Conservation (phyloP, 1,139 yeast species). For the Komagataea norvegica region DNA sequence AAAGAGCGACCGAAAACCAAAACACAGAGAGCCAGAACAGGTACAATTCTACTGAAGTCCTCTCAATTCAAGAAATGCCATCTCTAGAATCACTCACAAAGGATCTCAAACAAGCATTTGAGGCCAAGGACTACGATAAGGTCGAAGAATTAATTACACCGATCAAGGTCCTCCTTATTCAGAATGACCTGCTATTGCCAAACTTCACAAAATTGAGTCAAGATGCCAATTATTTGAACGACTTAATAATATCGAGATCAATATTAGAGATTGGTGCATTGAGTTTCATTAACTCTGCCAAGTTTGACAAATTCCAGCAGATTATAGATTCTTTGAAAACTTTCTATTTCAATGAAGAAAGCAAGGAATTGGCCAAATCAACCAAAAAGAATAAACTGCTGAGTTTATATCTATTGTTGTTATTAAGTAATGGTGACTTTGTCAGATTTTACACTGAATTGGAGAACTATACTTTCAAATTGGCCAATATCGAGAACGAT, state of each 20-base stretch:
- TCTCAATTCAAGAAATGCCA: constrained; percentile 14
- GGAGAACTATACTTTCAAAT: constrained; percentile 56
- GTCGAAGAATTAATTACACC: constrained; percentile 63
- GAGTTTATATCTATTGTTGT: constrained; percentile 68
- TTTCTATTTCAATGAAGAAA: constrained; percentile 47
- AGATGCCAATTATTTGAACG: constrained; percentile 48
- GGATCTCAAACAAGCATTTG: constrained; percentile 62
- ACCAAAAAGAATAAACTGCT: constrained; percentile 71
- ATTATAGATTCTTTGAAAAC: constrained; percentile 73
- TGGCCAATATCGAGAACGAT: constrained; percentile 54
- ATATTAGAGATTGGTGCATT: constrained; percentile 87
- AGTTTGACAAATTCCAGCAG: constrained; percentile 64
- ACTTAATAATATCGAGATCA: constrained; percentile 71
- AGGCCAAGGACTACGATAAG: constrained; percentile 51
- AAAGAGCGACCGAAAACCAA: background rate
- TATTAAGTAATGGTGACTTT: constrained; percentile 78
- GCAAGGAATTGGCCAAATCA: constrained; percentile 46
- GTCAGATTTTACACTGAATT: constrained; percentile 87
- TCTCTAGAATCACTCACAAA: constrained; percentile 51
- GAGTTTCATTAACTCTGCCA: constrained; percentile 58
- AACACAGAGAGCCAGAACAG: background rate
- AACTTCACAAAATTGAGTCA: constrained; percentile 29
- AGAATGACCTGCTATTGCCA: constrained; percentile 77
- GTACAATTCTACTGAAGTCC: background rate
- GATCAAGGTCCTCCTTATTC: constrained; percentile 73